These are phyloP conservation scores for Rubia peregrina DNA, from an alignment of 305 asterid species.

Conservation along the genomic window DNA sequence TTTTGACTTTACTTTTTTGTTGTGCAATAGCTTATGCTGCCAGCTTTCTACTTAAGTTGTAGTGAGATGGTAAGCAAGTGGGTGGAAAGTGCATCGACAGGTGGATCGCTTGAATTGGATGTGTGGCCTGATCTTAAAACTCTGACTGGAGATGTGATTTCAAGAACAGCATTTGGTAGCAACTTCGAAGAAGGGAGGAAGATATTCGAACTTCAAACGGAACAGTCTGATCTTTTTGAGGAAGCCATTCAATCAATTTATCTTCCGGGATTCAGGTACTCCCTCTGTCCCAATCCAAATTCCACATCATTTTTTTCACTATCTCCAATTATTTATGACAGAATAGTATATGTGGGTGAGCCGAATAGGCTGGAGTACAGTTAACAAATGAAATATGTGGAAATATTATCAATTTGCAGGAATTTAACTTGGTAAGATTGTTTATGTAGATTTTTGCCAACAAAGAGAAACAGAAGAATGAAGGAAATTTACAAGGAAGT, in stretches of 20 bases:
- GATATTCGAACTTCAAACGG: constrained; percentile 43
- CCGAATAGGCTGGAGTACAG: too few relatives aligned
- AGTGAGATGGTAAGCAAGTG: constrained; percentile 36
- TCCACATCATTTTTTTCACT: too few relatives aligned
- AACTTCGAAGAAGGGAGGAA: constrained; percentile 44
- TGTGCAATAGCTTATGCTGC: constrained; percentile 31
- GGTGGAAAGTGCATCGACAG: constrained; percentile 21
- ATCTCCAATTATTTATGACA: too few relatives aligned
- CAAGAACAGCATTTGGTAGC: constrained; percentile 61
- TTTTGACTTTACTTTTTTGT: neutral
- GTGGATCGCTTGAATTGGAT: constrained; percentile 39
- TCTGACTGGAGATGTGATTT: constrained; percentile 45
- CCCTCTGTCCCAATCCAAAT: too few relatives aligned
- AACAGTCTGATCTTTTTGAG: constrained; percentile 22
- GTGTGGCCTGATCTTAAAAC: constrained; percentile 42
- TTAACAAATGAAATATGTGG: neutral
- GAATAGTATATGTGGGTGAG: too few relatives aligned
- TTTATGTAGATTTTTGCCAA: constrained; percentile 28
- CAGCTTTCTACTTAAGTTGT: constrained; percentile 42
- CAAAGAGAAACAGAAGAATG: constrained; percentile 34
- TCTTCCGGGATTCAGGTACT: constrained; percentile 38
- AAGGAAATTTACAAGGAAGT: constrained; percentile 24
- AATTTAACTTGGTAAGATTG: neutral
- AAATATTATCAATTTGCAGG: neutral
- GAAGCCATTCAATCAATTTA: constrained; percentile 12